phyloP scores from a whole-genome alignment of 106 monocot genomes.

The Narthecium ossifragum region DNA sequence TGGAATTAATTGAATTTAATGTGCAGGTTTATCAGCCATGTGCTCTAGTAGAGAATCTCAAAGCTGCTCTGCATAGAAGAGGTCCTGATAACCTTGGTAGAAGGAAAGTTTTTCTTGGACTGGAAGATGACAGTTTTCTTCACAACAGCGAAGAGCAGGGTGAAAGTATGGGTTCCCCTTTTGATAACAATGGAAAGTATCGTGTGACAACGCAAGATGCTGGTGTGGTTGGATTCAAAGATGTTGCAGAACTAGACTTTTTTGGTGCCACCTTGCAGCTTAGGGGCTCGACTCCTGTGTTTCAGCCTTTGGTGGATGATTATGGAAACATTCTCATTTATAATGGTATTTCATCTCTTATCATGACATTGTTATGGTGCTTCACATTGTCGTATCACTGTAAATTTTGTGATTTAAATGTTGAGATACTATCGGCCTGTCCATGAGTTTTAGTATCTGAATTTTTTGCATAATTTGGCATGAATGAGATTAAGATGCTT shows the following conservation, averaged over 20 bases:
- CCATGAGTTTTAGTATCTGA: too few species aligned
- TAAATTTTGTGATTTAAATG: too few species aligned
- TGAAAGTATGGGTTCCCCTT: background rate
- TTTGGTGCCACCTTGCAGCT: conserved; percentile 87
- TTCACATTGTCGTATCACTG: too few species aligned
- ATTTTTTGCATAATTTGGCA: too few species aligned
- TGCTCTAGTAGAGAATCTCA: conserved; percentile 33
- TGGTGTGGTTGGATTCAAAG: background rate
- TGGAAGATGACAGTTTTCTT: conserved; percentile 3
- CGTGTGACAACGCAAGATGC: conserved; percentile 5
- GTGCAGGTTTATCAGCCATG: conserved; percentile 12
- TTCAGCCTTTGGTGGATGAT: conserved; percentile 58
- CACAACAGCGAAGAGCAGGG: too few species aligned
- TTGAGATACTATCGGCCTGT: too few species aligned
- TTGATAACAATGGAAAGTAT: background rate
- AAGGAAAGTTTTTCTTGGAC: conserved; percentile 23
- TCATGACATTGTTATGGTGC: too few species aligned
- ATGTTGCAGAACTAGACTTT: conserved; percentile 39
- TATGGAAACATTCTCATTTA: conserved; percentile 78
- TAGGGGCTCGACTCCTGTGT: conserved; percentile 46
- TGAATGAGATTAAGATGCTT: too few species aligned
- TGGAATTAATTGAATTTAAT: background rate
- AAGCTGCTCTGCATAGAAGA: conserved; percentile 41
- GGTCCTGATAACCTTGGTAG: conserved; percentile 47
- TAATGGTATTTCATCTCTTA: conserved; percentile 84